A percentile compares a stretch with the other conserved stretches of the same genome.
Evolutionary conservation across 2,329 filamentous ascomycete species (phyloP).

Genomic region (Dactylellina haptotyla): DNA sequence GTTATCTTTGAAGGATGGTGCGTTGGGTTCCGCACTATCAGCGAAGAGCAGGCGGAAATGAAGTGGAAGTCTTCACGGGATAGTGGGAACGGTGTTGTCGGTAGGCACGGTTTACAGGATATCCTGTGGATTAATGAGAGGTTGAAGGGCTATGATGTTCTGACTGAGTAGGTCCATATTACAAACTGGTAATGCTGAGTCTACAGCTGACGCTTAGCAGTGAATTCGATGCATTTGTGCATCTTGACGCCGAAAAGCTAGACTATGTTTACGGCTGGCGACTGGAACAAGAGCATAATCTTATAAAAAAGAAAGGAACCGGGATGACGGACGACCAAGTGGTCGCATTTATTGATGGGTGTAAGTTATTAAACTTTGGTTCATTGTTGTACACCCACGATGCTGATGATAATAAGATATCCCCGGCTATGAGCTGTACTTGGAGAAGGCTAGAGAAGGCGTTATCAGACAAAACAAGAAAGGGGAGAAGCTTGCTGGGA

Average conservation of each 20-base stretch:
- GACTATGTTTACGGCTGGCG: conserved; percentile 86
- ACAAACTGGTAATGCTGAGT: background rate
- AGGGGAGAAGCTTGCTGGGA: background rate
- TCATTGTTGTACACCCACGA: conserved; percentile 55
- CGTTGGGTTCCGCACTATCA: conserved; percentile 78
- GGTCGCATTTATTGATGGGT: conserved; percentile 67
- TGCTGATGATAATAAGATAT: conserved; percentile 60
- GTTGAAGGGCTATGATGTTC: conserved; percentile 7
- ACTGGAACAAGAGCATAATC: conserved; percentile 77
- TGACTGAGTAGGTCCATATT: conserved; percentile 22
- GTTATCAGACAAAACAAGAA: conserved; percentile 60
- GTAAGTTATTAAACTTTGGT: background rate
- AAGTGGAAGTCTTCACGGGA: conserved; percentile 58
- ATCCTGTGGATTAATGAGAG: conserved; percentile 14
- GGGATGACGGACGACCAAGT: conserved; percentile 88
- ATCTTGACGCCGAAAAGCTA: conserved; percentile 73
- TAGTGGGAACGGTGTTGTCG: conserved; percentile 2
- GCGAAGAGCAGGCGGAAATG: conserved; percentile 67
- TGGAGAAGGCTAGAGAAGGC: conserved; percentile 65
- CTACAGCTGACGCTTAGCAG: background rate
- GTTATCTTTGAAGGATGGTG: conserved; percentile 94
- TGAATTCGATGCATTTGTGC: conserved; percentile 33
- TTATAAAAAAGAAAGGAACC: conserved; percentile 73
- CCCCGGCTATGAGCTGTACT: conserved; percentile 69
- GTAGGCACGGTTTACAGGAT: conserved; percentile 16